A percentile compares a stretch with the other conserved stretches of the same genome.
These are phyloP conservation scores for Daldinia concentrica DNA, from an alignment of 495 filamentous ascomycete genomes.

Conservation along the genomic window DNA sequence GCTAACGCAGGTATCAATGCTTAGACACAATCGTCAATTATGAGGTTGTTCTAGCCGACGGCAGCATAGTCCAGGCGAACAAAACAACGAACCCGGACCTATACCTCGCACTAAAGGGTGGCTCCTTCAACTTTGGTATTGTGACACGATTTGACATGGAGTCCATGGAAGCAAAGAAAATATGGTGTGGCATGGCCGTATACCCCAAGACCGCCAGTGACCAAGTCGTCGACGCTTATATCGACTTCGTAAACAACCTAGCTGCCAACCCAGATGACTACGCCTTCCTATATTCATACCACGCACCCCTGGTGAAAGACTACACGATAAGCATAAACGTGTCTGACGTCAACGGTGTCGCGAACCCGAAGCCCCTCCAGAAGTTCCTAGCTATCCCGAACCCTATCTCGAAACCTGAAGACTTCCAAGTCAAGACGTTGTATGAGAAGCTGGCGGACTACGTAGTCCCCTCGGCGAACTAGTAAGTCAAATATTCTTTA, in stretches of 20 bases:
- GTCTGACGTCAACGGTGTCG: background rate
- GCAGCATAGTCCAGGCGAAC: slow-evolving; percentile 57
- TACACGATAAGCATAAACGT: background rate
- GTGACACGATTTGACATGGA: slow-evolving; percentile 59
- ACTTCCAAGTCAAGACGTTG: slow-evolving; percentile 37
- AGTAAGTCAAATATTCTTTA: slow-evolving; percentile 14
- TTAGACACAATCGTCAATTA: slow-evolving; percentile 56
- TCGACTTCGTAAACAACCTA: slow-evolving; percentile 38
- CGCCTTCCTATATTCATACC: background rate
- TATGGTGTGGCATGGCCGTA: slow-evolving; percentile 34
- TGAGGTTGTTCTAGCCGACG: slow-evolving; percentile 60
- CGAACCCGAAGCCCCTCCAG: background rate
- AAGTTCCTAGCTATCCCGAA: background rate
- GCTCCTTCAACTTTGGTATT: slow-evolving; percentile 62
- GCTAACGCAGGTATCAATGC: background rate
- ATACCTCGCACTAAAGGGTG: slow-evolving; percentile 62
- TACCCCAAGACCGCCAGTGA: slow-evolving; percentile 7
- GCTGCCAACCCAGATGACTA: background rate
- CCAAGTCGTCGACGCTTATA: slow-evolving; percentile 37
- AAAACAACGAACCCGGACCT: slow-evolving; percentile 54
- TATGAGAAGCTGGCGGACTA: slow-evolving; percentile 36
- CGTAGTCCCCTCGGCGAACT: slow-evolving; percentile 15
- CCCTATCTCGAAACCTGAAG: slow-evolving; percentile 10
- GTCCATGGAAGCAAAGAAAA: slow-evolving; percentile 31
- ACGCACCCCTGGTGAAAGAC: background rate